Evolutionary conservation across 768 basidiomycete genomes (phyloP).

Genomic region (Podaxis carcinomalis): DNA sequence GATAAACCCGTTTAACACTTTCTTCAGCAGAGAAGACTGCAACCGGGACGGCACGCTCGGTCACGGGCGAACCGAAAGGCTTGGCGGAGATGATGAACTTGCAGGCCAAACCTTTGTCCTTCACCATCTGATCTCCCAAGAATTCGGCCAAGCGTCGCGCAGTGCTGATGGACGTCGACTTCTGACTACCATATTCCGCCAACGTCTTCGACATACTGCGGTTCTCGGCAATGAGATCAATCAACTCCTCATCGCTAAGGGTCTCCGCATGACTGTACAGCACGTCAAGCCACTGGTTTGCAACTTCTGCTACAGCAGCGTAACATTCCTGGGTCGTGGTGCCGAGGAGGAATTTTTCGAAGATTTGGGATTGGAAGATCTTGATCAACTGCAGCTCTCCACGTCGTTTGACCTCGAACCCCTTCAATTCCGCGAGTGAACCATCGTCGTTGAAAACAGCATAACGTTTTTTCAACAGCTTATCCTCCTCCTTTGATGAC

Average conservation of each 20-base stretch:
- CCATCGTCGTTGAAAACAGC: constrained; percentile 99
- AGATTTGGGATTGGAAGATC: constrained; percentile 97
- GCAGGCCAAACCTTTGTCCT: constrained; percentile 98
- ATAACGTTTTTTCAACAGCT: constrained; percentile 96
- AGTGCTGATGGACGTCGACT: constrained; percentile 97
- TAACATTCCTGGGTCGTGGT: constrained; percentile 95
- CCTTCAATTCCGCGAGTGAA: constrained; percentile 95
- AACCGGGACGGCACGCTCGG: constrained; percentile 93
- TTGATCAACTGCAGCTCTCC: constrained; percentile 99
- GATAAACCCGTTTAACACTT: constrained; percentile 80
- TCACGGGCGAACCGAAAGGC: constrained; percentile 90
- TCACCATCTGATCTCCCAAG: constrained; percentile 97
- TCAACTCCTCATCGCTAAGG: constrained; percentile 85
- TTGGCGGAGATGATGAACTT: constrained; percentile 98
- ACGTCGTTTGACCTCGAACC: constrained; percentile 97
- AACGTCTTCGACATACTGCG: constrained; percentile 96
- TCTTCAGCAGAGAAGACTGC: constrained; percentile 98
- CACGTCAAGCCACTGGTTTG: constrained; percentile 96
- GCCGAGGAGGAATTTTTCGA: constrained; percentile 95
- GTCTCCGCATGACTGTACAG: constrained; percentile 84
- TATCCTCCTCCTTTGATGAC: constrained; percentile 98
- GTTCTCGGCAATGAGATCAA: constrained; percentile 98
- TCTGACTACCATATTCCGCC: constrained; percentile 93
- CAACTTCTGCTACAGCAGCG: constrained; percentile 86
- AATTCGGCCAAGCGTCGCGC: constrained; percentile 95